Conservation (phyloP, 2,329 filamentous ascomycete species). For the Pseudofabraea citricarpa region DNA sequence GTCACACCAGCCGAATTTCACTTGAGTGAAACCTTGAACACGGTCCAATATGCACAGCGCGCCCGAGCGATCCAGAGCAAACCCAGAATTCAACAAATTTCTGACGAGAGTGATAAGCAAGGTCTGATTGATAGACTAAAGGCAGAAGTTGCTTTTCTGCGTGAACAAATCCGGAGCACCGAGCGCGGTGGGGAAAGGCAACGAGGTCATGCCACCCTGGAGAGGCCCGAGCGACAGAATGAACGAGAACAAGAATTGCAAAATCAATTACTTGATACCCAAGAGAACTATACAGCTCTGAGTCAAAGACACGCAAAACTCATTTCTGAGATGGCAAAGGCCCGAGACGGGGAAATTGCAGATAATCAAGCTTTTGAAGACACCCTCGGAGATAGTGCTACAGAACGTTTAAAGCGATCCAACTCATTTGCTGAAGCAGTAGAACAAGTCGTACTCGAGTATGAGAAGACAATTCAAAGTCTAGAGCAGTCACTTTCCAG, state of each 20-base stretch:
- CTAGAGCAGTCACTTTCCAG: constrained; percentile 88
- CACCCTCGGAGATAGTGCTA: constrained; percentile 69
- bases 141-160: constrained; percentile 87
- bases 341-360: constrained; percentile 62
- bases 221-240: constrained; percentile 72
- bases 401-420: constrained; percentile 86
- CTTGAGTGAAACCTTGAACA: constrained; percentile 94
- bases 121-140: constrained; percentile 89
- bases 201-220: constrained; percentile 52
- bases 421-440: constrained; percentile 95
- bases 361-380: constrained; percentile 56
- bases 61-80: constrained; percentile 97
- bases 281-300: constrained; percentile 90
- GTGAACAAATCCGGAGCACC: constrained; percentile 87
- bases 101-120: constrained; percentile 89
- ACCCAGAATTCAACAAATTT: constrained; percentile 85
- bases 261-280: constrained; percentile 84
- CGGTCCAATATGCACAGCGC: constrained; percentile 93
- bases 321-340: constrained; percentile 87
- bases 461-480: constrained; percentile 96
- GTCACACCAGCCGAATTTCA: constrained; percentile 97
- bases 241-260: constrained; percentile 88
- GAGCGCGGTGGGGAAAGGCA: constrained; percentile 57
- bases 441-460: constrained; percentile 92
- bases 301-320: constrained; percentile 93